A percentile compares a stretch with the other conserved stretches of the same genome.
These are phyloP conservation scores for Tetracentron sinense DNA, from an alignment of 164 flowering plant species.

Conservation along the genomic window DNA sequence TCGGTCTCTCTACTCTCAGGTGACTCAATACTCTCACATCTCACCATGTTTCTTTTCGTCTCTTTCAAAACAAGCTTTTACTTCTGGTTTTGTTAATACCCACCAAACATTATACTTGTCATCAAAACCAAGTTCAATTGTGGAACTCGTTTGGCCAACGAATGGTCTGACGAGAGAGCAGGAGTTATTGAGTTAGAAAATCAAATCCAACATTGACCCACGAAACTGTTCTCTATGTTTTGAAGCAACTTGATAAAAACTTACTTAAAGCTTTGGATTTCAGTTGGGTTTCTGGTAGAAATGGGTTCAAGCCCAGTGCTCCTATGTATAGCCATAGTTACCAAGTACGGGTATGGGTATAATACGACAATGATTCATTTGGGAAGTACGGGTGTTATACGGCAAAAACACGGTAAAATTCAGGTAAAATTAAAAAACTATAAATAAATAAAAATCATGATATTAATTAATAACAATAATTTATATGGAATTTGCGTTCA, in stretches of 20 bases:
- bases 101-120: slow-evolving; percentile 40
- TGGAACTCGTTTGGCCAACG: slow-evolving; percentile 41
- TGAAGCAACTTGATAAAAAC: slow-evolving; percentile 51
- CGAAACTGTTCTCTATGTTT: slow-evolving; percentile 55
- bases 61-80: slow-evolving; percentile 10
- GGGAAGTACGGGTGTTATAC: no score
- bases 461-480: no score
- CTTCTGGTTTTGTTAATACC: slow-evolving; percentile 11
- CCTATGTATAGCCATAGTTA: no score
- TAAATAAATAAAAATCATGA: no score
- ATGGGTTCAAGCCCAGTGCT: slow-evolving; percentile 47
- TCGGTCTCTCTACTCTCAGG: slow-evolving; percentile 37
- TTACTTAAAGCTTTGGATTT: slow-evolving; percentile 47
- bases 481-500: no score
- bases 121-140: slow-evolving; percentile 33
- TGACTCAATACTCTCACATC: slow-evolving; percentile 32
- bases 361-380: no score
- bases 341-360: no score
- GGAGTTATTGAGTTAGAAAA: slow-evolving; percentile 34
- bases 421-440: no score
- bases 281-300: slow-evolving; percentile 48
- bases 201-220: slow-evolving; percentile 34
- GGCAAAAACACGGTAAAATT: no score
- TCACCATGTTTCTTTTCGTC: slow-evolving; percentile 10
- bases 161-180: slow-evolving; percentile 51